These are phyloP conservation scores for Lepidium sativum DNA, from an alignment of 345 rosid genomes.

Conservation along the genomic window DNA sequence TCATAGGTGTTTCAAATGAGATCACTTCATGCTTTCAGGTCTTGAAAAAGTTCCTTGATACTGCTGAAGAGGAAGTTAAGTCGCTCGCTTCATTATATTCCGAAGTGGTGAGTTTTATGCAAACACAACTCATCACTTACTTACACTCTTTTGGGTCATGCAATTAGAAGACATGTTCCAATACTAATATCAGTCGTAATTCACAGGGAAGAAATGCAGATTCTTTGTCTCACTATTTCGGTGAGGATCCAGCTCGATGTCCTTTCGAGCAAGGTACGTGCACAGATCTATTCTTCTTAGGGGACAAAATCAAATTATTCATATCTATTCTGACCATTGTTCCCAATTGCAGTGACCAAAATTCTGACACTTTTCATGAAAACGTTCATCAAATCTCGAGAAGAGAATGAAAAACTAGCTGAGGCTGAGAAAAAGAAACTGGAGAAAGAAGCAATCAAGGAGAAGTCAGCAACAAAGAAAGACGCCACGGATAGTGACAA, in stretches of 20 bases:
- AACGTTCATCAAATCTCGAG: conserved; percentile 75
- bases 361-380: conserved; percentile 69
- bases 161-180: conserved; percentile 4
- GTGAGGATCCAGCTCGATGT: conserved; percentile 96
- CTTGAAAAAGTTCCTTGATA: conserved; percentile 66
- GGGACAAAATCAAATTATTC: background rate
- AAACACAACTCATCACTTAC: background rate
- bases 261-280: conserved; percentile 94
- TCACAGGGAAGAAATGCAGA: conserved; percentile 94
- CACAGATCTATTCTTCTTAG: background rate
- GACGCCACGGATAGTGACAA: conserved; percentile 35
- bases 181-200: conserved; percentile 1
- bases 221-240: conserved; percentile 88
- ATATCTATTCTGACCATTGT: background rate
- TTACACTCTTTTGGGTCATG: background rate
- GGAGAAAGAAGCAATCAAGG: conserved; percentile 85
- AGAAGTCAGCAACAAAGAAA: conserved; percentile 46
- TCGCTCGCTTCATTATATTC: conserved; percentile 62
- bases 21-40: conserved; percentile 40
- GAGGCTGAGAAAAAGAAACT: conserved; percentile 87
- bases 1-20: background rate
- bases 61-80: conserved; percentile 90
- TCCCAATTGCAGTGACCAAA: conserved; percentile 66
- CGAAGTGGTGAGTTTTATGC: conserved; percentile 64
- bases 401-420: conserved; percentile 72